A percentile compares a stretch with the other conserved stretches of the same genome.
These are phyloP conservation scores for Phaeophleospora eucalypticola DNA, from an alignment of 2,329 filamentous ascomycete species.

Conservation along the genomic window DNA sequence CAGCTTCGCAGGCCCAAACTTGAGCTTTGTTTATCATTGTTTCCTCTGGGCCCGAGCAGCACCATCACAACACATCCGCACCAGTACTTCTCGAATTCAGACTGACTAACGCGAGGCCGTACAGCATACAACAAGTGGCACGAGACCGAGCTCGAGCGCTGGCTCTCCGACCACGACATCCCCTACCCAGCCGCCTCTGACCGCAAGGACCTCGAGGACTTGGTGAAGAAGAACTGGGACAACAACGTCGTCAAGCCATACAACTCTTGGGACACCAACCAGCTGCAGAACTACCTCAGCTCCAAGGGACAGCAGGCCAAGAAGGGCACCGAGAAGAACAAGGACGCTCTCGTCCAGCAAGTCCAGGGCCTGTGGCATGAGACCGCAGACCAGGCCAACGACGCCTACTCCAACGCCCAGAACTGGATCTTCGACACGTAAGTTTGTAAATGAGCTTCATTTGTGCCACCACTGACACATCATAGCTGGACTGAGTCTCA, in stretches of 20 bases:
- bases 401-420: conserved; percentile 67
- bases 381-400: conserved; percentile 69
- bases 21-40: background rate
- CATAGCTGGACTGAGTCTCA: conserved; percentile 85
- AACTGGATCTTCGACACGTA: conserved; percentile 89
- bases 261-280: conserved; percentile 67
- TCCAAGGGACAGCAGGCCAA: conserved; percentile 67
- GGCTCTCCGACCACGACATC: conserved; percentile 88
- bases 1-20: background rate
- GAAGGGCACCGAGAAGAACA: conserved; percentile 62
- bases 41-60: conserved; percentile 1
- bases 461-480: conserved; percentile 34
- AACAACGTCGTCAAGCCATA: conserved; percentile 70
- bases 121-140: conserved; percentile 98
- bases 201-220: conserved; percentile 86
- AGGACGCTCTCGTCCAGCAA: conserved; percentile 63
- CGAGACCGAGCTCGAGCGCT: conserved; percentile 92
- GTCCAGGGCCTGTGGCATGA: conserved; percentile 75
- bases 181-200: conserved; percentile 87
- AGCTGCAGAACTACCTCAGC: conserved; percentile 64
- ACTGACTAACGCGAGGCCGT: conserved; percentile 29
- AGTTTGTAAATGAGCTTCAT: conserved; percentile 20
- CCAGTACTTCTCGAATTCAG: conserved; percentile 20
- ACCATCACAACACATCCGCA: conserved; percentile 4
- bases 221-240: conserved; percentile 91